phyloP scores from a whole-genome alignment of 768 basidiomycete genomes.

The Melanogaster broomeanus region DNA sequence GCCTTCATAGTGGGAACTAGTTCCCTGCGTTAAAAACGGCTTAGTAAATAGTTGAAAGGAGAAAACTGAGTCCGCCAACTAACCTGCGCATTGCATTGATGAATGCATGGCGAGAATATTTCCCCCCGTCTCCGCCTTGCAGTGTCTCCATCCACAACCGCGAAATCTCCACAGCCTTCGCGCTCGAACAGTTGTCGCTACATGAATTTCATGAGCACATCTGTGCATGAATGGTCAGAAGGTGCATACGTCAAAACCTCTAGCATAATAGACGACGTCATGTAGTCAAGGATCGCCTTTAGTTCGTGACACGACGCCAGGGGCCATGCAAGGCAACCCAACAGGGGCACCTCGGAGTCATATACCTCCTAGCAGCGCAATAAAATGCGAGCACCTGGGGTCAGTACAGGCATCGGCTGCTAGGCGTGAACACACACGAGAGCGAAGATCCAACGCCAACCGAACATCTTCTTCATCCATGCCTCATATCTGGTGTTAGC shows the following conservation, averaged over 20 bases:
- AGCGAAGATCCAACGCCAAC: conserved; percentile 21
- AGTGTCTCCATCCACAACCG: conserved; percentile 26
- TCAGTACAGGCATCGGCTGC: too few species aligned
- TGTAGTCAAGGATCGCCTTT: conserved; percentile 27
- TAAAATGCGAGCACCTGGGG: not conserved
- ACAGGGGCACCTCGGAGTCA: conserved; percentile 26
- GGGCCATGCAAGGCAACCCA: conserved; percentile 26
- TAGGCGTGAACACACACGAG: conserved; percentile 13
- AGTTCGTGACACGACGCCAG: conserved; percentile 21
- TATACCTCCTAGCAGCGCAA: conserved; percentile 20
- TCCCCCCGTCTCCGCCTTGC: conserved; percentile 13
- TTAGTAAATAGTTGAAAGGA: not conserved
- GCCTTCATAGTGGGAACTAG: conserved; percentile 24
- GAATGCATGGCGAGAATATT: conserved; percentile 20
- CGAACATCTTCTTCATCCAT: conserved; percentile 24
- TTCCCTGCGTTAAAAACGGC: conserved; percentile 13
- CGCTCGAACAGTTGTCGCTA: conserved; percentile 29
- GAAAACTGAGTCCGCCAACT: conserved; percentile 1
- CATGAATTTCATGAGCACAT: not conserved
- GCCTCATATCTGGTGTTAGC: conserved; percentile 19
- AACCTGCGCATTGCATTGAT: conserved; percentile 26
- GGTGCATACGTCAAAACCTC: conserved; percentile 27
- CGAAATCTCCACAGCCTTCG: conserved; percentile 11
- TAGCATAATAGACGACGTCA: conserved; percentile 32
- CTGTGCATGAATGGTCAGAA: not conserved